Conservation (phyloP, 2,329 filamentous ascomycete species). For the Anisogramma anomala region DNA sequence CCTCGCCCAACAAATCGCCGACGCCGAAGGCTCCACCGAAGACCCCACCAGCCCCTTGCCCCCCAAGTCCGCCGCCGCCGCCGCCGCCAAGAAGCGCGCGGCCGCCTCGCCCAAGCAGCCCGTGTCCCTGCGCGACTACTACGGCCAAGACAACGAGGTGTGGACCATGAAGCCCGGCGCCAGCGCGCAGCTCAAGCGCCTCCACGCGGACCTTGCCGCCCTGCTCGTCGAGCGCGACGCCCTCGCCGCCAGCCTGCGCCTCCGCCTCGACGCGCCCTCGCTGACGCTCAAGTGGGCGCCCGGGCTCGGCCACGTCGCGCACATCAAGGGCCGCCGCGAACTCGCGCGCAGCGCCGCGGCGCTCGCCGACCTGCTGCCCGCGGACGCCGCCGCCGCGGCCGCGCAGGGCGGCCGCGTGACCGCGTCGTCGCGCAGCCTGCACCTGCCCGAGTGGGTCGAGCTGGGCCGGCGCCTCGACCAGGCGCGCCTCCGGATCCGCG, state of each 20-base stretch:
- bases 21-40: conserved; percentile 52
- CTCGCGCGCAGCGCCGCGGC: conserved; percentile 58
- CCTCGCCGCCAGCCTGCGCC: conserved; percentile 51
- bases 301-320: conserved; percentile 77
- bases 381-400: no score
- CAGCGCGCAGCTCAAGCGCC: conserved; percentile 48
- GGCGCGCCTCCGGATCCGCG: conserved; percentile 62
- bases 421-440: conserved; percentile 75
- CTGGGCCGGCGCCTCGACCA: conserved; percentile 74
- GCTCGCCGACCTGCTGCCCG: conserved; percentile 2
- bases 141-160: conserved; percentile 46
- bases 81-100: conserved; percentile 15
- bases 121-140: conserved; percentile 42
- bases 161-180: conserved; percentile 60
- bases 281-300: conserved; percentile 79
- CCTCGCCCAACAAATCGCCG: conserved; percentile 61
- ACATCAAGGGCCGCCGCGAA: conserved; percentile 64
- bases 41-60: conserved; percentile 44
- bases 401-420: conserved; percentile 53
- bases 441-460: conserved; percentile 70
- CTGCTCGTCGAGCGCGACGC: conserved; percentile 48
- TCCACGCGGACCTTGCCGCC: conserved; percentile 56
- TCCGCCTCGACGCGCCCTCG: conserved; percentile 47
- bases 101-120: conserved; percentile 25
- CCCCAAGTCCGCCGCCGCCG: conserved; percentile 16